A percentile compares a stretch with the other conserved stretches of the same genome.
Conservation (phyloP, 2,329 filamentous ascomycete species). For the Cladophialophora immunda region DNA sequence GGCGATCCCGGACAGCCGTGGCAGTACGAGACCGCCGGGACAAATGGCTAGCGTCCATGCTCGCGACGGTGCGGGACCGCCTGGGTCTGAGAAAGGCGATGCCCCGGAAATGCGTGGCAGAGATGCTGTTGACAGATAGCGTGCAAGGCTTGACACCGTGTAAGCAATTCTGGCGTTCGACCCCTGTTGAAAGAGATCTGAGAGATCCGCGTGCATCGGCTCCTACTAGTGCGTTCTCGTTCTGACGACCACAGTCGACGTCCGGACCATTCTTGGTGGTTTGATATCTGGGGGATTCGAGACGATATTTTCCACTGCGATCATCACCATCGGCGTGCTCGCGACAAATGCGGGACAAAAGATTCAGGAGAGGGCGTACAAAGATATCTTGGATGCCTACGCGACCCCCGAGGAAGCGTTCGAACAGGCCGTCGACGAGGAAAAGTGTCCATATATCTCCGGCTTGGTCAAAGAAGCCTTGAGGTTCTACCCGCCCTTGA, state of each 20-base stretch:
- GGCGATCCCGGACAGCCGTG: too few species aligned
- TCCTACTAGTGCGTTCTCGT: not conserved
- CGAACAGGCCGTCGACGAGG: constrained; percentile 28
- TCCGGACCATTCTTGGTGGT: constrained; percentile 39
- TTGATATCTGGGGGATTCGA: constrained; percentile 42
- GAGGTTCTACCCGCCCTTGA: constrained; percentile 36
- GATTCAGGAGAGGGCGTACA: constrained; percentile 34
- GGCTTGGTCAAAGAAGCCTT: constrained; percentile 37
- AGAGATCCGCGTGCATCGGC: too few species aligned
- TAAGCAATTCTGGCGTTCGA: too few species aligned
- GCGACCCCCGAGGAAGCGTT: constrained; percentile 31
- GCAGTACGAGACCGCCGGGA: too few species aligned
- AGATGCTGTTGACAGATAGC: too few species aligned
- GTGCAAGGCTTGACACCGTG: too few species aligned
- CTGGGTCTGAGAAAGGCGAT: too few species aligned
- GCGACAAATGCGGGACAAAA: constrained; percentile 32
- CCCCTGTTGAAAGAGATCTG: too few species aligned
- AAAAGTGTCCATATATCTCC: constrained; percentile 33
- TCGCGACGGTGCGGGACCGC: too few species aligned
- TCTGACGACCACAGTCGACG: constrained; percentile 28
- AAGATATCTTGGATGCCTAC: constrained; percentile 32
- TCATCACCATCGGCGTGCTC: constrained; percentile 38
- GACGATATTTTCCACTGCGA: constrained; percentile 38
- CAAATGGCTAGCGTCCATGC: too few species aligned
- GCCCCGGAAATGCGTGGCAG: too few species aligned